phyloP scores from a whole-genome alignment of 768 basidiomycete genomes.

The Panellus pusillus region DNA sequence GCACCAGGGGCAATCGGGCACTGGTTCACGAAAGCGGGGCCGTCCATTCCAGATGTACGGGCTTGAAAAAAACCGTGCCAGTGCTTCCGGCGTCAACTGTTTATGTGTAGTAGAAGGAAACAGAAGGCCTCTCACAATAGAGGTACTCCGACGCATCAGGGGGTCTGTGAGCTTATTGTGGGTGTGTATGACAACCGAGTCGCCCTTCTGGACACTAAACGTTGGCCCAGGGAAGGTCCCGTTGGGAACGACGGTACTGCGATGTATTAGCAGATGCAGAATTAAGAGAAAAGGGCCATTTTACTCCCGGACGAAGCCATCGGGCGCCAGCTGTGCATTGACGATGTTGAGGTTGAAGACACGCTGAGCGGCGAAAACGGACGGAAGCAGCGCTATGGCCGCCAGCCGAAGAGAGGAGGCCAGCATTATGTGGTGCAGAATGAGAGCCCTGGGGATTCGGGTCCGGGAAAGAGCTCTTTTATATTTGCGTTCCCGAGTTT shows the following conservation, averaged over 20 bases:
- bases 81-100: conserved; percentile 21
- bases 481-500: too few relatives aligned
- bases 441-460: conserved; percentile 7
- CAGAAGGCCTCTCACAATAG: conserved; percentile 23
- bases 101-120: background rate
- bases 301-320: conserved; percentile 18
- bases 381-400: conserved; percentile 14
- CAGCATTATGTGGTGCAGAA: conserved; percentile 12
- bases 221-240: conserved; percentile 32
- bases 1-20: conserved; percentile 43
- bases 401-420: conserved; percentile 13
- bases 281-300: too few relatives aligned
- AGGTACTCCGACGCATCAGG: conserved; percentile 32
- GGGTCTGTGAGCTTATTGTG: conserved; percentile 29
- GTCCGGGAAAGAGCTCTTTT: conserved; percentile 3
- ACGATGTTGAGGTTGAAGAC: conserved; percentile 22
- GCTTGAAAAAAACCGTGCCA: conserved; percentile 39
- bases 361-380: conserved; percentile 8
- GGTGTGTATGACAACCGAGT: conserved; percentile 29
- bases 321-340: conserved; percentile 20
- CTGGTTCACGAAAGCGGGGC: conserved; percentile 40
- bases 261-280: background rate
- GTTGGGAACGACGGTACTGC: conserved; percentile 29
- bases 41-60: conserved; percentile 36
- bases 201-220: conserved; percentile 25